Percentiles rank a stretch among this genome's conserved stretches.
phyloP scores from a whole-genome alignment of 2,329 filamentous ascomycete species.

The Rachicladosporium sp. region DNA sequence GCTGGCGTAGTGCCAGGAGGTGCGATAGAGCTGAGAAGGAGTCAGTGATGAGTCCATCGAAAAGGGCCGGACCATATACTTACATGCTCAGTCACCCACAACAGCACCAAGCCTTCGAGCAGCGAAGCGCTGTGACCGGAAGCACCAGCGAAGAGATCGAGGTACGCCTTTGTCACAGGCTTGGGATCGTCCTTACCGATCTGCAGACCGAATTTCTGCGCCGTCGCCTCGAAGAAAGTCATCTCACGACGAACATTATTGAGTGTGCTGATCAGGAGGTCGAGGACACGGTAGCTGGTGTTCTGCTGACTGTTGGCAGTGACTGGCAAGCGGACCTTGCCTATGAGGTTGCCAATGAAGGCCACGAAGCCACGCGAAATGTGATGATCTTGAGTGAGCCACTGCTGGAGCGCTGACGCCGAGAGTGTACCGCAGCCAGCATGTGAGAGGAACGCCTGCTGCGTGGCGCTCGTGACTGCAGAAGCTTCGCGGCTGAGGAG shows the following conservation, averaged over 20 bases:
- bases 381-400: slow-evolving; percentile 61
- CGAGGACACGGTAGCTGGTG: slow-evolving; percentile 45
- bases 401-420: slow-evolving; percentile 45
- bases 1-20: slow-evolving; percentile 36
- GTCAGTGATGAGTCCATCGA: slow-evolving; percentile 5
- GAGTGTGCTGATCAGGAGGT: slow-evolving; percentile 52
- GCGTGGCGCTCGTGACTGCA: slow-evolving; percentile 46
- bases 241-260: slow-evolving; percentile 57
- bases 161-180: slow-evolving; percentile 40
- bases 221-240: slow-evolving; percentile 54
- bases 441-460: slow-evolving; percentile 52
- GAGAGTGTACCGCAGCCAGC: slow-evolving; percentile 52
- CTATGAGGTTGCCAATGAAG: slow-evolving; percentile 53
- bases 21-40: slow-evolving; percentile 30
- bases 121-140: slow-evolving; percentile 39
- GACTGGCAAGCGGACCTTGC: slow-evolving; percentile 46
- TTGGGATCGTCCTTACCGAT: slow-evolving; percentile 34
- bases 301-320: slow-evolving; percentile 31
- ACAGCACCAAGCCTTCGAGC: slow-evolving; percentile 58
- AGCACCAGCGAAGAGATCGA: slow-evolving; percentile 49
- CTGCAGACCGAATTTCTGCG: slow-evolving; percentile 45
- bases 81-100: slow-evolving; percentile 63
- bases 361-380: slow-evolving; percentile 59
- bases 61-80: slow-evolving; percentile 8
- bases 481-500: slow-evolving; percentile 40